phyloP scores from a whole-genome alignment of 352 stramenopile genomes.

The Phytopythium boreale region DNA sequence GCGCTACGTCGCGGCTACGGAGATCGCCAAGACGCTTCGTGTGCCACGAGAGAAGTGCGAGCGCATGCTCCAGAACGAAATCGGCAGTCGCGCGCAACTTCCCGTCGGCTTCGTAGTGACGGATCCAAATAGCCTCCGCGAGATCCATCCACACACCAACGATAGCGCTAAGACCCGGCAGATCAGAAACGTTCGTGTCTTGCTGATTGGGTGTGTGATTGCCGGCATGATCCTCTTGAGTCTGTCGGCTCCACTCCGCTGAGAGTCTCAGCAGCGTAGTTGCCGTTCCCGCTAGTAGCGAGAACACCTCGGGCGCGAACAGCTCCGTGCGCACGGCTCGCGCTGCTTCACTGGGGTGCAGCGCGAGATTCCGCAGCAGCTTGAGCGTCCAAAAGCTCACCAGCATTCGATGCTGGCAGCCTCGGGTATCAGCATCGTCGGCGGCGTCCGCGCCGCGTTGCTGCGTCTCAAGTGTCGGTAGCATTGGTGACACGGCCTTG shows the following conservation, averaged over 20 bases:
- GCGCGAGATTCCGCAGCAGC: slow-evolving; percentile 30
- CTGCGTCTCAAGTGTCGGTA: background rate
- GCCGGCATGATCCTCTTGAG: background rate
- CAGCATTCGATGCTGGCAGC: slow-evolving; percentile 1
- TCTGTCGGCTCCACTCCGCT: background rate
- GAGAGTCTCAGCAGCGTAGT: background rate
- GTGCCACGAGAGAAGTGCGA: slow-evolving; percentile 15
- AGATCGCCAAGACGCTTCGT: background rate
- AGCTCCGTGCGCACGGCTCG: slow-evolving; percentile 1
- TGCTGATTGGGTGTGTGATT: background rate
- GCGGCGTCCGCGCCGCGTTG: background rate
- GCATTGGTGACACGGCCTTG: slow-evolving; percentile 1
- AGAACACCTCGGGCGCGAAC: background rate
- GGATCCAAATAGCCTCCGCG: slow-evolving; percentile 26
- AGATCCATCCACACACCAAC: slow-evolving; percentile 24
- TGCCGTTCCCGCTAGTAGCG: background rate
- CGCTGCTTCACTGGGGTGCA: slow-evolving; percentile 7
- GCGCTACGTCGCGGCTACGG: background rate
- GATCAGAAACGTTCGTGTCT: background rate
- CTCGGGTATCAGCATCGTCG: background rate
- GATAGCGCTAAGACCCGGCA: background rate
- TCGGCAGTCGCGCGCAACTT: slow-evolving; percentile 14
- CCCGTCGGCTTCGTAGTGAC: slow-evolving; percentile 30
- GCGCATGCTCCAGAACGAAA: slow-evolving; percentile 15
- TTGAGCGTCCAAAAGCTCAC: slow-evolving; percentile 30